Evolutionary conservation across 306 rosid species (phyloP), one percentile per base, ranked within the genome.

Genomic region (Vicia faba): DNA sequence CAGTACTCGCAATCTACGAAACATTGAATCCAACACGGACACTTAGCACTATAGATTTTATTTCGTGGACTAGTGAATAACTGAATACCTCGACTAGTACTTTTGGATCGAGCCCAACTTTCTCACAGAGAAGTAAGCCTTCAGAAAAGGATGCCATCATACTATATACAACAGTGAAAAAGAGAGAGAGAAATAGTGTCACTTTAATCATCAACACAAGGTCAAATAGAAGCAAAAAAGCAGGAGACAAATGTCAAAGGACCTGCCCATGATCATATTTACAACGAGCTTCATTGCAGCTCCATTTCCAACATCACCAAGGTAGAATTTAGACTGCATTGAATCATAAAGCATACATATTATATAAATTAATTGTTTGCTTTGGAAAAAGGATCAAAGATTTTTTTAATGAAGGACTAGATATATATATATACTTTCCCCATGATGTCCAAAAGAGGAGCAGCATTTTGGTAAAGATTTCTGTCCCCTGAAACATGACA

Each of bases 251-350:
- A 46, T 53, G 55, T 62, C 15, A 68, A 49, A 73, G 9, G 54
- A 93, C 99, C 97, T 88, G 81, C 99, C 99, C 97, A 93, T 90
- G 79, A 93, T 84, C 99, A 93, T 89, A 74, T 93, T 93, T 73
- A 93, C 99, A 41, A 93, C 92, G 5, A 93, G 90, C 82, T 93
- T 88, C 97, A 93, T 93, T 36, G 97, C 96, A 69, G 99, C 99
- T 70, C 99, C 99, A 50, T 93, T 84, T 78, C 97, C 99, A 19
- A 93, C 88, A 54, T 93, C 89, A 10, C 99, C 99, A 8, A 93
- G 91, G 86, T 83, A 93, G 80, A 89, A 90, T 76, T 82, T 93
- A 56, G 96, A 89, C 97, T 88, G 88, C 41, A 65, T 9, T 46
- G 75, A 70, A 80, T 75, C 75, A 84, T 33, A 55, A 26, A 75